Base-by-base conservation (phyloP, 345 rosid species). In the Arabidopsis suecica region DNA sequence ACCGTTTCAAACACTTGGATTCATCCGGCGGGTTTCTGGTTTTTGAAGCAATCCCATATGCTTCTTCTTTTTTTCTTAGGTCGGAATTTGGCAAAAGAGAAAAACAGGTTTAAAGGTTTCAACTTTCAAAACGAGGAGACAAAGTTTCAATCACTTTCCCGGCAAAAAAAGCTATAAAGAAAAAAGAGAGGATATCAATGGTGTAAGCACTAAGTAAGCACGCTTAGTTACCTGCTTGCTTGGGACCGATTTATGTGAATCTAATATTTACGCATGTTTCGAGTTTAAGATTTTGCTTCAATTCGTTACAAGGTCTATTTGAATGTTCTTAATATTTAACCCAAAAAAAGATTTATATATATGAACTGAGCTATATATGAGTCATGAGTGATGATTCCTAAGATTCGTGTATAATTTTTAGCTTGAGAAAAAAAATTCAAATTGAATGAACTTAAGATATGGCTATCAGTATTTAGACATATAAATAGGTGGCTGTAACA, bases 1-100 rank as follows among this genome's bases (percentile, higher is more conserved):
- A 77, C 80, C 80, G 76, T 71, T 77, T 70, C 28, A 38, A 70
- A 40, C 48, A 76, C n/a, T 71, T 77, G 76, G 72, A 64, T 7
- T 44, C 72, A 57, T 62, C 18, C 38, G 53, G 42, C 22, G 71
- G 42, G 45, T 76, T 63, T 9, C 71, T 16, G 12, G 8, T 47
- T 63, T 36, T 10, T 1, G 10, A 51, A 68, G 56, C 74, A 68
- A 69, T 37, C 42, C 58, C n/a, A 68, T 33, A 67, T 59, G 42
- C 33, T 51, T 6, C 32, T 28, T 28, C 30, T n/a, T n/a, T 1
- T 59, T 5, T 22, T 11, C 22, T 25, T 16, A 1, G 6, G 6
- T 74, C 20, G 53, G 11, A 48, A 45, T 6, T 45, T 47, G 16
- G 34, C 57, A 44, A 65, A 55, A 34, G 42, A 48, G 9, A 11